Evolutionary conservation across 1,139 yeast genomes (phyloP).

Genomic region (Hyphopichia fennica): DNA sequence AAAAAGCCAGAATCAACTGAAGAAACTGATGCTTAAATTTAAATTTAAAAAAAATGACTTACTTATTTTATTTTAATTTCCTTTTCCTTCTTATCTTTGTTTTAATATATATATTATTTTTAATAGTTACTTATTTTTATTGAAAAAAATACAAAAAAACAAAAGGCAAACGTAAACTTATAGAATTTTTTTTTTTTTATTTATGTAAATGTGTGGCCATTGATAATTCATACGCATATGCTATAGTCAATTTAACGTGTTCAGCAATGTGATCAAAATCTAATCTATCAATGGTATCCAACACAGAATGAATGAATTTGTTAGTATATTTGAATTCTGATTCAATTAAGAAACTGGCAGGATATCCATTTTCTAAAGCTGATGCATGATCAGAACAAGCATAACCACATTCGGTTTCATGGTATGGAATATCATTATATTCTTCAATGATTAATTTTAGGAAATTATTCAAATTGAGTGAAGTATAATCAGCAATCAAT

Average conservation of each 20-base stretch:
- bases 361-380: constrained; percentile 79
- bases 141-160: too few relatives aligned
- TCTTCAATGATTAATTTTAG: constrained; percentile 57
- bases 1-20: constrained; percentile 21
- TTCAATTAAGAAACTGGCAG: constrained; percentile 81
- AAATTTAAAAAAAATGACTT: not conserved
- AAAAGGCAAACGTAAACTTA: too few relatives aligned
- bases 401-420: constrained; percentile 81
- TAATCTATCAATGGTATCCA: constrained; percentile 81
- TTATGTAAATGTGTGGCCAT: constrained; percentile 16
- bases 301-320: constrained; percentile 70
- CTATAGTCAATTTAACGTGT: constrained; percentile 73
- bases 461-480: constrained; percentile 58
- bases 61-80: not conserved
- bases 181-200: too few relatives aligned
- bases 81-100: not conserved
- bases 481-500: constrained; percentile 72
- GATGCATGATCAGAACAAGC: constrained; percentile 94
- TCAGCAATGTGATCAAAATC: constrained; percentile 76
- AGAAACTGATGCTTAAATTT: constrained; percentile 7
- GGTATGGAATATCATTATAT: constrained; percentile 68
- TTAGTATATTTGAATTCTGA: constrained; percentile 62
- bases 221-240: constrained; percentile 68
- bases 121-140: not conserved
- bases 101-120: not conserved